Base-by-base conservation (phyloP, 2,329 filamentous ascomycete species). In the Drechslera avenae region DNA sequence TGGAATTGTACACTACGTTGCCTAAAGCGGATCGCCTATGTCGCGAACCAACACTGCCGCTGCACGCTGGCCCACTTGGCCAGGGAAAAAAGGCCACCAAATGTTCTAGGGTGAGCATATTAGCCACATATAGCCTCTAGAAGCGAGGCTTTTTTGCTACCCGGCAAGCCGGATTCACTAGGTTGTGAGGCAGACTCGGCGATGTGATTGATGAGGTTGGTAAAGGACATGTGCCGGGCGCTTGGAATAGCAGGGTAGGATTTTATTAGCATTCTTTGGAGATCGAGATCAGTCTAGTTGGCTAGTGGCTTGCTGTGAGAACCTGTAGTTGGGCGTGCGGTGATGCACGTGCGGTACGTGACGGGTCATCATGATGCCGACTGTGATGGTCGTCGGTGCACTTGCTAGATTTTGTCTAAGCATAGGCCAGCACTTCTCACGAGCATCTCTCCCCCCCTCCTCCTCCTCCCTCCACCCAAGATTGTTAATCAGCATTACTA, bases 181-280 rank as follows among this genome's bases (percentile, higher is more conserved):
- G 8, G 14, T 32, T 4, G n/a, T 26, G 14, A 31, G 52, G 52
- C 49, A 55, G 43, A 53, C 39, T 46, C 30, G 8, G 49, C 48
- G 31, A 47, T 47, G 10, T 60, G 49, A 56, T 55, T 57, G 54
- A 44, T 36, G 33, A 48, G 40, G 44, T 54, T 56, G 44, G 26
- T 45, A 31, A 39, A 33, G 18, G 13, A 32, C 21, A 34, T 23
- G 39, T 28, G 40, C 34, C 48, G 33, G 50, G 49, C 57, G 57
- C 51, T 49, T 41, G 47, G 10, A 31, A 50, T 13, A 16, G 12
- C 9, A 36, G 34, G 43, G 34, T 28, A 18, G 6, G 18, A 18
- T 14, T 32, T 35, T 36, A 4, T 34, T 34, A 37, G 34, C 5
- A 39, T 28, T 30, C 23, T 32, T n/a, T n/a, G n/a, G 18, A 33